Base-by-base conservation (phyloP, 2,329 filamentous ascomycete species). In the Colletotrichum coccodes region DNA sequence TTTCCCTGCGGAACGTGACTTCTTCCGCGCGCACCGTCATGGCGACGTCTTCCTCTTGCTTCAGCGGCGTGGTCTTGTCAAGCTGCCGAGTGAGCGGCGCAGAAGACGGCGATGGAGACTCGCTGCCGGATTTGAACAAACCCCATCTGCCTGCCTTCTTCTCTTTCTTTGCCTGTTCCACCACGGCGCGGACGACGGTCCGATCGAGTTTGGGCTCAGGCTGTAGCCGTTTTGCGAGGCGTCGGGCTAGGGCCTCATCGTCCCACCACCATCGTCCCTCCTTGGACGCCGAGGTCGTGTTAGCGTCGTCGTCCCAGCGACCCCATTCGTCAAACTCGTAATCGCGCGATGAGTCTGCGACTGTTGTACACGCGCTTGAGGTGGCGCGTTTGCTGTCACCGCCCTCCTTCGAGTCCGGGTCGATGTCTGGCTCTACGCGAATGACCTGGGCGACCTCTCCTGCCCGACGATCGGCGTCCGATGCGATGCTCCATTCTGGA, bases 1-100 rank as follows among this genome's bases (percentile, higher is more conserved):
- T 88, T 75, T 87, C 81, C 52, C 74, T 74, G n/a, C 86, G 75
- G 64, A 89, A 87, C 0, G 84, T 83, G 2, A 86, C 80, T 71
- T 87, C 82, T 56, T 87, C 80, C 0, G 83, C 81, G 30, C 74
- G 75, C 3, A 82, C 81, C 3, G 72, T 75, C 80, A 87, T 85
- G 5, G 71, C 76, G 1, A 82, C 78, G 6, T 74, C 72, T 1
- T 74, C 71, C 7, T 74, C 53, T 7, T 44, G 54, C 18, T 3
- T 26, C 3, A 58, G 9, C 30, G 47, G 49, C 49, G 32, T 54
- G 4, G 40, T 44, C 14, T 21, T 60, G n/a, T 11, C 4, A 4
- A 28, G 2, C 7, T 49, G 60, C 14, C 30, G 42, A 38, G 52
- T 7, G 7, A 6, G 30, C 26, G 53, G 44, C 18, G 42, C 14